phyloP scores from a whole-genome alignment of 805 yeast genomes.

The Wickerhamia fluorescens region DNA sequence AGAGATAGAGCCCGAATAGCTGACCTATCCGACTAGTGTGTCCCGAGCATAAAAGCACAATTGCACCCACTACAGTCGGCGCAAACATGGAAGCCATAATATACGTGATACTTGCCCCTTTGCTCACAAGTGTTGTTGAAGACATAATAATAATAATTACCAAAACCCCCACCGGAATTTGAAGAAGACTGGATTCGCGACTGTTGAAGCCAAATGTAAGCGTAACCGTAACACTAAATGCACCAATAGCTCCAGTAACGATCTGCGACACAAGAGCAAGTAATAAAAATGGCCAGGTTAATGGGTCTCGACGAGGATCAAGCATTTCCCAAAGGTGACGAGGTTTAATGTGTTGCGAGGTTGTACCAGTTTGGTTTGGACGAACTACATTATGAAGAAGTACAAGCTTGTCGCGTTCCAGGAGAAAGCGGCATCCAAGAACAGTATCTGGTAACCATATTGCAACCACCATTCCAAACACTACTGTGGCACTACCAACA shows the following conservation, averaged over 20 bases:
- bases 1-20: slow-evolving; percentile 41
- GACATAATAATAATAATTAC: slow-evolving; percentile 23
- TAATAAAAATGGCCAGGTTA: slow-evolving; percentile 43
- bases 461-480: slow-evolving; percentile 40
- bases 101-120: slow-evolving; percentile 19
- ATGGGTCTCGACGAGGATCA: slow-evolving; percentile 30
- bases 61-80: slow-evolving; percentile 28
- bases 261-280: slow-evolving; percentile 42
- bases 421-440: slow-evolving; percentile 27
- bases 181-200: slow-evolving; percentile 41
- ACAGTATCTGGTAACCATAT: slow-evolving; percentile 47
- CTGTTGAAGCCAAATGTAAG: slow-evolving; percentile 42
- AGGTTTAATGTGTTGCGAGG: slow-evolving; percentile 38
- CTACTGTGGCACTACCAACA: slow-evolving; percentile 46
- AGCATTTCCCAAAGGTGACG: slow-evolving; percentile 42
- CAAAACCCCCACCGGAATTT: slow-evolving; percentile 41
- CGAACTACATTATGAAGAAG: slow-evolving; percentile 38
- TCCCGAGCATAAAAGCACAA: slow-evolving; percentile 31
- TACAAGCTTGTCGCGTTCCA: slow-evolving; percentile 32
- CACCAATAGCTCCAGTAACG: slow-evolving; percentile 45
- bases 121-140: slow-evolving; percentile 25
- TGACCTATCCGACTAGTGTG: slow-evolving; percentile 34
- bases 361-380: slow-evolving; percentile 45
- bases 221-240: slow-evolving; percentile 48
- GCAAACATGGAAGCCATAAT: slow-evolving; percentile 22